Percentiles rank a stretch among this genome's conserved stretches.
Evolutionary conservation across 805 yeast species (phyloP).

Genomic region (Lachancea thermotolerans): DNA sequence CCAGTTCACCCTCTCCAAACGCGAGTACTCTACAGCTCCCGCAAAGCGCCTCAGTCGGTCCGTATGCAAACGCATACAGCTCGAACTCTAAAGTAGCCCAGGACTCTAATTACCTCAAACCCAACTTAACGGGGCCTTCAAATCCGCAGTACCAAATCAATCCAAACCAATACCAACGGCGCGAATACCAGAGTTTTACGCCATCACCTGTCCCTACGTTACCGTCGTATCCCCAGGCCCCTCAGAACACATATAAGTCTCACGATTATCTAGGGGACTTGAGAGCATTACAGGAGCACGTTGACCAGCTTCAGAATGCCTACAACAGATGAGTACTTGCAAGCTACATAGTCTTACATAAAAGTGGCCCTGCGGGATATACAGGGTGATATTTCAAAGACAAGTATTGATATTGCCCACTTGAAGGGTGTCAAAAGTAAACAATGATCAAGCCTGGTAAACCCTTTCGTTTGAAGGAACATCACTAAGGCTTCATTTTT

Average conservation of each 20-base stretch:
- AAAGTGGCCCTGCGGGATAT: too few relatives aligned
- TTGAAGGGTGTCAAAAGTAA: too few relatives aligned
- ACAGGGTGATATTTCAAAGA: too few relatives aligned
- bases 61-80: constrained; percentile 6
- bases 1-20: constrained; percentile 26
- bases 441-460: too few relatives aligned
- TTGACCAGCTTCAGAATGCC: constrained; percentile 42
- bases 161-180: background rate
- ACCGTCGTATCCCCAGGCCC: constrained; percentile 10
- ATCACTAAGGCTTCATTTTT: background rate
- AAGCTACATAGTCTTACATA: too few relatives aligned
- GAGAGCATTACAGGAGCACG: constrained; percentile 62
- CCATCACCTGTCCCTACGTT: constrained; percentile 22
- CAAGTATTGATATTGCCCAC: too few relatives aligned
- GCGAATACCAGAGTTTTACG: constrained; percentile 4
- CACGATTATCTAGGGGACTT: constrained; percentile 54
- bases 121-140: constrained; percentile 11
- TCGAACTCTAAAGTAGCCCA: too few relatives aligned
- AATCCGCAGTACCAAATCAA: constrained; percentile 9
- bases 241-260: constrained; percentile 12
- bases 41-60: constrained; percentile 6
- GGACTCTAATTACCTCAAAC: constrained; percentile 1
- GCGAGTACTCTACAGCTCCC: constrained; percentile 9
- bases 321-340: constrained; percentile 12
- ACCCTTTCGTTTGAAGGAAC: background rate